Conservation (phyloP, 768 basidiomycete species). For the Podaxis carcinomalis region DNA sequence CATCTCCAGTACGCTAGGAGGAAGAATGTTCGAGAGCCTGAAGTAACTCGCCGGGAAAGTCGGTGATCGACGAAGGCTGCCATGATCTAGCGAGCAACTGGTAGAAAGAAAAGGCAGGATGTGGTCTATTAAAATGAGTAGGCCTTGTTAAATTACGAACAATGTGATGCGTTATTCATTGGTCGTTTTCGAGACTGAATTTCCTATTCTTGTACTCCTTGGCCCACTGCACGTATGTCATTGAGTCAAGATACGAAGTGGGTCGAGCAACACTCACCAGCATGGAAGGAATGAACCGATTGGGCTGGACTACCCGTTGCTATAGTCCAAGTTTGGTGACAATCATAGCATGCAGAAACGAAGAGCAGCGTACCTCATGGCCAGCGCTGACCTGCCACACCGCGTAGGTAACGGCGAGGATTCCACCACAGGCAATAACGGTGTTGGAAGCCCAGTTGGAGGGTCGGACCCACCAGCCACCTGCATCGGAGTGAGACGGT, state of each 20-base stretch:
- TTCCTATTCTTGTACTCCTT: conserved; percentile 27
- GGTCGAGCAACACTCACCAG: conserved; percentile 40
- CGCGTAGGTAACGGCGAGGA: conserved; percentile 58
- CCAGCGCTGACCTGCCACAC: conserved; percentile 73
- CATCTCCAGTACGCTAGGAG: neutral
- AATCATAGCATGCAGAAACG: neutral
- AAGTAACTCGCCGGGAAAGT: neutral
- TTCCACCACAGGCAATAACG: conserved; percentile 63
- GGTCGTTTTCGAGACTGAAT: neutral
- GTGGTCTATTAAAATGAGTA: neutral
- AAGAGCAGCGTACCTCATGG: conserved; percentile 59
- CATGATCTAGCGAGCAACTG: neutral
- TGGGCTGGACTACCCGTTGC: conserved; percentile 58
- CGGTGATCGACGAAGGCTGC: neutral
- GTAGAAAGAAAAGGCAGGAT: neutral
- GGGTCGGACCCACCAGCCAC: conserved; percentile 95
- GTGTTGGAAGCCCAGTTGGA: conserved; percentile 90
- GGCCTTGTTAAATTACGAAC: neutral
- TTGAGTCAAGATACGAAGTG: neutral
- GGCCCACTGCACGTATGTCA: conserved; percentile 24
- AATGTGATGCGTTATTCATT: neutral
- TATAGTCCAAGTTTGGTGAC: conserved; percentile 19
- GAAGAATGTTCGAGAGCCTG: neutral
- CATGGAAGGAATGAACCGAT: conserved; percentile 75
- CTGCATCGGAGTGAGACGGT: conserved; percentile 36